A percentile compares a stretch with the other conserved stretches of the same genome.
These are phyloP conservation scores for Rosa hybrid DNA, from an alignment of 331 rosid species.

Conservation along the genomic window DNA sequence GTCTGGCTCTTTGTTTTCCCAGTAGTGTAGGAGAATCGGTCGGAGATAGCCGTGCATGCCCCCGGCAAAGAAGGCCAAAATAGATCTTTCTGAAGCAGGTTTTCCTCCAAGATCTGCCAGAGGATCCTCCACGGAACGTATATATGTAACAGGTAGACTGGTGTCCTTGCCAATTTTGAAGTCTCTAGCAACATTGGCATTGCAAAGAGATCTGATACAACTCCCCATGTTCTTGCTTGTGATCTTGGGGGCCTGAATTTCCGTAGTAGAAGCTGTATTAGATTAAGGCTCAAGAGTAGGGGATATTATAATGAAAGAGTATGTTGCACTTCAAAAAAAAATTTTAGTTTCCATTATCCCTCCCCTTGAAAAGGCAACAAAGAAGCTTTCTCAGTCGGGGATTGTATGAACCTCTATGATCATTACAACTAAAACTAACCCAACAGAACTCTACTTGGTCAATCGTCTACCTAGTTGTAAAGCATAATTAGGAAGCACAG, in stretches of 20 bases:
- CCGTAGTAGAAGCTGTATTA: slow-evolving; percentile 9
- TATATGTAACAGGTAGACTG: slow-evolving; percentile 63
- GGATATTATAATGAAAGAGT: not conserved
- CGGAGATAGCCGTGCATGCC: slow-evolving; percentile 73
- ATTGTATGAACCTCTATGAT: not conserved
- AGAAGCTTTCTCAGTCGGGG: not conserved
- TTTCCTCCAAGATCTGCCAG: slow-evolving; percentile 48
- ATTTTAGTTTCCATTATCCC: not conserved
- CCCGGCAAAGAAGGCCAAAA: slow-evolving; percentile 78
- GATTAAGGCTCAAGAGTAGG: not conserved
- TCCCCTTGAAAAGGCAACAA: slow-evolving; percentile 18
- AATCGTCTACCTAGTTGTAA: not conserved
- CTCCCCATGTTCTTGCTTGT: slow-evolving; percentile 57
- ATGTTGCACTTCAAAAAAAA: not conserved
- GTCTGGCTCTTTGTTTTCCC: slow-evolving; percentile 73
- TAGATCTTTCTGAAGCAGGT: slow-evolving; percentile 56
- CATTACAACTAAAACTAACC: not conserved
- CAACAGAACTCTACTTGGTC: not conserved
- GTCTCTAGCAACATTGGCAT: slow-evolving; percentile 64
- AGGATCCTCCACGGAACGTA: slow-evolving; percentile 57
- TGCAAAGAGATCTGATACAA: slow-evolving; percentile 76
- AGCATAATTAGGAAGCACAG: not conserved
- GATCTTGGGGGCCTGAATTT: slow-evolving; percentile 60
- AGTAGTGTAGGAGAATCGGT: slow-evolving; percentile 63
- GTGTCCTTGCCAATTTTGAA: slow-evolving; percentile 78